Evolutionary conservation across 2,329 filamentous ascomycete species (phyloP), one percentile per base, ranked within the genome.

Genomic region (Cordyceps javanica): DNA sequence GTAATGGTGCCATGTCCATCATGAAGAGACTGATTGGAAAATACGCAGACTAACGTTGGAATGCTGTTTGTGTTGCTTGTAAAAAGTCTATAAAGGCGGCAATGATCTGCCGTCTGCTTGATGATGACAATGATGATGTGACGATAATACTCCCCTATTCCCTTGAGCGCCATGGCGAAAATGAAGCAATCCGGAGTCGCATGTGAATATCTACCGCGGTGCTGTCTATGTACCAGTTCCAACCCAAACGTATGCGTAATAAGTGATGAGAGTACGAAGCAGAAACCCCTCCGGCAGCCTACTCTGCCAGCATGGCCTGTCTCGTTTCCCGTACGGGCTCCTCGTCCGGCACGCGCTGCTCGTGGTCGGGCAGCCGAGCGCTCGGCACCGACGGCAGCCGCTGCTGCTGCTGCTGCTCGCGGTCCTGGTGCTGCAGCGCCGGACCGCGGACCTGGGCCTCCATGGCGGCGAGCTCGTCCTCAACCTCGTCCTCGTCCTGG

Each of bases 401-500:
- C 44, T 30, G 25, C 44, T 19, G 25, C 39, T 14, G 21, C 9
- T 28, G n/a, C 28, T 23, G 13, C 42, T 45, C 14, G 21, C 7
- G 21, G 4, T 14, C 42, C 30, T n/a, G 28, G 19, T 25, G 25
- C 26, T n/a, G n/a, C n/a, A n/a, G 4, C 2, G 3, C 25, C 16
- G 14, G 7, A 32, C 50, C 26, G 1, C 25, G 38, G 11, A 75
- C 59, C 56, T 74, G 71, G 60, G 71, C 68, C 71, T 92, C 89
- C 62, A 99, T 79, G 1, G 86, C 87, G 57, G 89, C 90, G 54
- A 99, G 78, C 75, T 99, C 94, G 68, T 97, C 92, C 70, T 99
- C 94, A 34, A 99, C 94, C 68, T 97, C 94, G 68, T 97, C 93
- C 72, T 99, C 94, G 72, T 99, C 94, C 67, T 95, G 89, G 68